Evolutionary conservation across 2,329 filamentous ascomycete species (phyloP).

Genomic region (Pseudodiploospora longispora): DNA sequence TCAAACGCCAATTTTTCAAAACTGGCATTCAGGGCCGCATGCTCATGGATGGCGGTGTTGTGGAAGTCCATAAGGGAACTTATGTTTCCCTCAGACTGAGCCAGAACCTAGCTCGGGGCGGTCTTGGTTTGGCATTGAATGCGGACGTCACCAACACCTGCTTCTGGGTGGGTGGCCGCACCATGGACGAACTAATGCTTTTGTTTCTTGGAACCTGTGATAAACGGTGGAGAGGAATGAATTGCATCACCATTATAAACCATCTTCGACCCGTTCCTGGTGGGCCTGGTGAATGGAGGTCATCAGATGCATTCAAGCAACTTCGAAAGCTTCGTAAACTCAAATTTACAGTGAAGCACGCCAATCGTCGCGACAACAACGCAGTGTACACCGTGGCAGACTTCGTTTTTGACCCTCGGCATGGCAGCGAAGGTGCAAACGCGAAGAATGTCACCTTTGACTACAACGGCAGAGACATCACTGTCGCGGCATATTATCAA

Average conservation of each 20-base stretch:
- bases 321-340: constrained; percentile 48
- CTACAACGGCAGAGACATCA: constrained; percentile 35
- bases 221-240: constrained; percentile 17
- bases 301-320: constrained; percentile 45
- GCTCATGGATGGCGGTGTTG: constrained; percentile 48
- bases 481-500: constrained; percentile 47
- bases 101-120: constrained; percentile 38
- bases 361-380: constrained; percentile 30
- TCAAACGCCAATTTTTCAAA: constrained; percentile 80
- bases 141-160: constrained; percentile 86
- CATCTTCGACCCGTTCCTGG: constrained; percentile 27
- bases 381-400: constrained; percentile 45
- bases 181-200: constrained; percentile 30
- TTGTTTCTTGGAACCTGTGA: constrained; percentile 25
- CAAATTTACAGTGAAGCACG: constrained; percentile 47
- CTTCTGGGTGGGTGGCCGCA: constrained; percentile 58
- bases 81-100: constrained; percentile 79
- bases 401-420: constrained; percentile 39
- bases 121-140: constrained; percentile 68
- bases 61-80: constrained; percentile 80
- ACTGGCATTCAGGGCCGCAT: constrained; percentile 36
- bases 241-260: constrained; percentile 18
- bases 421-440: constrained; percentile 37
- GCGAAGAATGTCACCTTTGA: constrained; percentile 49
- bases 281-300: constrained; percentile 18